phyloP scores from a whole-genome alignment of 306 rosid species.

The Hylodesmum podocarpum region DNA sequence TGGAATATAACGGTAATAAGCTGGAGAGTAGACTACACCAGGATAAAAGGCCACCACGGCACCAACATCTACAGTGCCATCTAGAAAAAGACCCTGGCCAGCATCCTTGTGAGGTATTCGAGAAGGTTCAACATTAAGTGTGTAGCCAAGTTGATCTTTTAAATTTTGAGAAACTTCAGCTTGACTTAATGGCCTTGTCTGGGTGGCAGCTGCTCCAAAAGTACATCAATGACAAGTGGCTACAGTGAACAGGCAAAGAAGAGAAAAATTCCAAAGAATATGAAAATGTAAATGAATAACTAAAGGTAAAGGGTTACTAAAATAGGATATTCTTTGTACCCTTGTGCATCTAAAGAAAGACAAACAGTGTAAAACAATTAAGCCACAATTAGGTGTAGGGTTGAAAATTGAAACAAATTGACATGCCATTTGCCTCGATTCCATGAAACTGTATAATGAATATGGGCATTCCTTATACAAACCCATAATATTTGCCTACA shows the following conservation, averaged over 20 bases:
- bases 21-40: conserved; percentile 78
- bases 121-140: conserved; percentile 69
- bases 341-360: not conserved
- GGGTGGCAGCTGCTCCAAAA: conserved; percentile 73
- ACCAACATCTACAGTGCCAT: conserved; percentile 75
- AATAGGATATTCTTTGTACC: not conserved
- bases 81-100: conserved; percentile 75
- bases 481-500: not conserved
- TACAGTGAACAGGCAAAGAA: conserved; percentile 15
- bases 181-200: conserved; percentile 53
- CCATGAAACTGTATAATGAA: conserved; percentile 3
- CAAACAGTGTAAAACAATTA: not conserved
- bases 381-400: not conserved
- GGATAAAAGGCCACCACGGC: conserved; percentile 85
- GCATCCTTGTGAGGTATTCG: conserved; percentile 73
- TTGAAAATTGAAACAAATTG: conserved; percentile 16
- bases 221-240: conserved; percentile 44
- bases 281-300: conserved; percentile 24
- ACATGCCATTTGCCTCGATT: conserved; percentile 7
- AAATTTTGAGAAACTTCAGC: conserved; percentile 64
- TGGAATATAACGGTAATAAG: conserved; percentile 82
- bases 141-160: conserved; percentile 73
- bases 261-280: conserved; percentile 4
- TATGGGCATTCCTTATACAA: conserved; percentile 15
- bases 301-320: not conserved